Percentiles rank a stretch among this genome's conserved stretches.
phyloP scores from a whole-genome alignment of 1,139 yeast species.

The Taiozyma onychis region DNA sequence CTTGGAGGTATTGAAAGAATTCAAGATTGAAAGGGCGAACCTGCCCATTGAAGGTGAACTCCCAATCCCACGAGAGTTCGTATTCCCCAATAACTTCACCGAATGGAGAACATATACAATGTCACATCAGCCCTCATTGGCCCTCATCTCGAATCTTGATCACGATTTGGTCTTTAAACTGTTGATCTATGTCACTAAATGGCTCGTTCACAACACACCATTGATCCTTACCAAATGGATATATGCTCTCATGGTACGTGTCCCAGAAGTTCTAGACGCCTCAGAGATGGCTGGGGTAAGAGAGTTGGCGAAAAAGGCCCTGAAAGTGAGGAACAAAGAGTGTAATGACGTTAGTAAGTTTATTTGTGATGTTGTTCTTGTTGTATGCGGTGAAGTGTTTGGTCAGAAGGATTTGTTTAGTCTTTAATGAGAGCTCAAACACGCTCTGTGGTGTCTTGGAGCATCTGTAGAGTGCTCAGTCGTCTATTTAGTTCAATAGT shows the following conservation, averaged over 20 bases:
- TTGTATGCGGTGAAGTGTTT: constrained; percentile 13
- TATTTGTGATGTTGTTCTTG: constrained; percentile 9
- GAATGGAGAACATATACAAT: constrained; percentile 20
- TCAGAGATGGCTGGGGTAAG: constrained; percentile 16
- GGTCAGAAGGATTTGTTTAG: constrained; percentile 16
- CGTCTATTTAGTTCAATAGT: too few relatives aligned
- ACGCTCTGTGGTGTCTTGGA: too few relatives aligned
- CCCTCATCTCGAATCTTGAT: constrained; percentile 18
- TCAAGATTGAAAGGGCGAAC: constrained; percentile 3
- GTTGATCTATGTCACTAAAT: constrained; percentile 17
- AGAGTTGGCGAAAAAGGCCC: constrained; percentile 15
- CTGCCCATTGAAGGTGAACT: constrained; percentile 14
- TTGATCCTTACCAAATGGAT: constrained; percentile 16
- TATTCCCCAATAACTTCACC: constrained; percentile 21
- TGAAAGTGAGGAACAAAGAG: constrained; percentile 5
- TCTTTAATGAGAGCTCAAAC: background rate
- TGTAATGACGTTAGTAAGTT: background rate
- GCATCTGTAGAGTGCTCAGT: too few relatives aligned
- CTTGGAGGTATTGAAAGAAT: constrained; percentile 6
- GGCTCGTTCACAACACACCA: constrained; percentile 16
- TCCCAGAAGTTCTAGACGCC: constrained; percentile 13
- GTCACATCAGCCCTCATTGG: constrained; percentile 11
- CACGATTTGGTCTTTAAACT: constrained; percentile 16
- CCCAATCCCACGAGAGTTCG: constrained; percentile 9
- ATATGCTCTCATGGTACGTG: constrained; percentile 12